phyloP scores from a whole-genome alignment of 208 protist species.

The Acanthamoeba triangularis region DNA sequence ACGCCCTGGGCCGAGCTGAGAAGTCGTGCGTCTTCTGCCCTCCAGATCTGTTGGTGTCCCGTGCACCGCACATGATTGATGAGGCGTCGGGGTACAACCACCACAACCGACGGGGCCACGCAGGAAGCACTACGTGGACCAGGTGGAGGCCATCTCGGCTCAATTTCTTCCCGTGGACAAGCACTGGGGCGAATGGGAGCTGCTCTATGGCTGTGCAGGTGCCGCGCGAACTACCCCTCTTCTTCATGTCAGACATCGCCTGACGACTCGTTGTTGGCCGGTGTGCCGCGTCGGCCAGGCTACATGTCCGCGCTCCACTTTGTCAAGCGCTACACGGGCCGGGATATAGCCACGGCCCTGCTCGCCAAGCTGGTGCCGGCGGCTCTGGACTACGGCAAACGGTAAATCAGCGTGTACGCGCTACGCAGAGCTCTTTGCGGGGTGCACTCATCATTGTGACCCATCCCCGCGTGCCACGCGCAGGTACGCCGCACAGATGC shows the following conservation, averaged over 20 bases:
- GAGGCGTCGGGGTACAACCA: too few species aligned
- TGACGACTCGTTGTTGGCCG: neutral
- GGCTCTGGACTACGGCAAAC: neutral
- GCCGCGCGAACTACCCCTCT: neutral
- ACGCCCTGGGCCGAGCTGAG: neutral
- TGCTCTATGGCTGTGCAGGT: slow-evolving; percentile 9
- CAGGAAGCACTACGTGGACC: slow-evolving; percentile 1
- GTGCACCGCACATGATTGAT: neutral
- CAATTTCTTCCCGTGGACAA: neutral
- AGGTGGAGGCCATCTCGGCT: neutral
- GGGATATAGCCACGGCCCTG: neutral
- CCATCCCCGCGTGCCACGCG: neutral
- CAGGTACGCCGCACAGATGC: too few species aligned
- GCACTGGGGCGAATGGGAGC: slow-evolving; percentile 41
- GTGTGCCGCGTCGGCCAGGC: neutral
- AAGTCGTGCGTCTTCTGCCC: neutral
- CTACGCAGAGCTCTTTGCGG: neutral
- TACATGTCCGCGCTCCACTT: slow-evolving; percentile 61
- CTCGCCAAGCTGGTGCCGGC: neutral
- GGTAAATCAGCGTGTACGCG: neutral
- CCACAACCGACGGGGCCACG: neutral
- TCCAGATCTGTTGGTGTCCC: neutral
- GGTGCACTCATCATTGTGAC: neutral
- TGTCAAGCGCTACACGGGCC: neutral
- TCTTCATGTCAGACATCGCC: too few species aligned